Conservation (phyloP, 2,329 filamentous ascomycete genomes). For the Rutstroemia sp. region DNA sequence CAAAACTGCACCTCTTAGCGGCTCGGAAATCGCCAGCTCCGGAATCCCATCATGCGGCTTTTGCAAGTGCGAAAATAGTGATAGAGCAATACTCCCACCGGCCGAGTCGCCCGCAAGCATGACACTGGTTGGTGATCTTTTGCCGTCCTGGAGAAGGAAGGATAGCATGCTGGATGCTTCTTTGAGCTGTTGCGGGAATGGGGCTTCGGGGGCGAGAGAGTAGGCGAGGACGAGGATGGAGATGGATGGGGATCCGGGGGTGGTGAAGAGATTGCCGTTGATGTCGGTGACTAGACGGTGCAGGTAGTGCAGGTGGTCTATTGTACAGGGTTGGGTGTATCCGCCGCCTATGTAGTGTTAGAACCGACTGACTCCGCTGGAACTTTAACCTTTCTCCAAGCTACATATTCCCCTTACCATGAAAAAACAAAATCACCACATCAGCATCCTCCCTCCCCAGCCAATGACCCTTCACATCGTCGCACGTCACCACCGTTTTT, state of each 20-base stretch:
- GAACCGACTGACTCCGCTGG: not conserved
- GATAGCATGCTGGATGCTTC: not conserved
- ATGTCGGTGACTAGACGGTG: not conserved
- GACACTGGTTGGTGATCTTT: not conserved
- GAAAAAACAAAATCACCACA: not conserved
- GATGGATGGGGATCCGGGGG: not conserved
- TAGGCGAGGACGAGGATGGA: not conserved
- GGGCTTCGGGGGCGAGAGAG: not conserved
- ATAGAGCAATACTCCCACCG: not conserved
- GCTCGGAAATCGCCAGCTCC: not conserved
- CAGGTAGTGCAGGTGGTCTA: not conserved
- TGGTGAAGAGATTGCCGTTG: not conserved
- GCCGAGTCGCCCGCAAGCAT: not conserved
- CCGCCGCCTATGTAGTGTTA: not conserved
- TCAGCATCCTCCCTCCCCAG: not conserved
- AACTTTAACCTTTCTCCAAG: no score
- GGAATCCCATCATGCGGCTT: not conserved
- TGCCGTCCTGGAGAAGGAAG: not conserved
- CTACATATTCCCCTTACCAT: not conserved
- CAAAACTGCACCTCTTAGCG: not conserved
- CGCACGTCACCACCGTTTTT: not conserved
- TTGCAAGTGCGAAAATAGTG: not conserved
- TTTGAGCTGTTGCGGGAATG: not conserved
- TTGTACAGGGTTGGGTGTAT: not conserved
- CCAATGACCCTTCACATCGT: not conserved